Evolutionary conservation across 2,329 filamentous ascomycete species (phyloP), one percentile per base, ranked within the genome.

Genomic region (Fusarium protoensiforme): DNA sequence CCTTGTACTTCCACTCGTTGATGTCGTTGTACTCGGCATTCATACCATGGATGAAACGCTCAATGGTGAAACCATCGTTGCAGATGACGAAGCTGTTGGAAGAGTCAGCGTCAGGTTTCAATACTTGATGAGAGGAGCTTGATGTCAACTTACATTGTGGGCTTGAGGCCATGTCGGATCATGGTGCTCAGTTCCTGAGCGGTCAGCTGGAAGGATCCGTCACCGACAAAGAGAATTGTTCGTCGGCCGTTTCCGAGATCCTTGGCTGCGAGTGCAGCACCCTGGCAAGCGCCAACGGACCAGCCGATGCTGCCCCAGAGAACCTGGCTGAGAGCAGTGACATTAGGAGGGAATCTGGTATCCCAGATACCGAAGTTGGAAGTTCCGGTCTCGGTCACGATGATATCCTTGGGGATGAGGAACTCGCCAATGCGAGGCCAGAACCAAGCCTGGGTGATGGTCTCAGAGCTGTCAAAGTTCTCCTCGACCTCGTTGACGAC

Each of bases 31-130:
- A 97, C 29, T 80, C 81, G 35, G 90, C 93, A 10, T 95, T 86
- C 90, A 92, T 92, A 61, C 94, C 94, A 82, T 97, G 94, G 78
- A 97, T 97, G 81, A 90, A 93, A 33, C 95, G 91, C 84, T 98
- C 95, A 80, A 97, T 96, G 11, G 94, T 96, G 84, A 93, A 97
- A 13, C 95, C 95, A 43, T 95, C 90, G 80, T 97, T 97, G 87
- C 93, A 94, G 75, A 97, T 92, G 71, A 96, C 87, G 80, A 97
- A 96, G 71, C 89, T 90, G 64, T 5, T 38, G 36, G 14, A n/a
- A 59, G 8, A 46, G 65, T 81, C 69, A 81, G 75, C 56, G 57
- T n/a, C 31, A 20, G 31, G 5, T 24, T 16, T 7, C 36, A 18
- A 29, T 18, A 9, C 31, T 24, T 11, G 13, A 5, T 16, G n/a